Base-by-base conservation (phyloP, 768 basidiomycete species). In the Phaeotremella skinneri region DNA sequence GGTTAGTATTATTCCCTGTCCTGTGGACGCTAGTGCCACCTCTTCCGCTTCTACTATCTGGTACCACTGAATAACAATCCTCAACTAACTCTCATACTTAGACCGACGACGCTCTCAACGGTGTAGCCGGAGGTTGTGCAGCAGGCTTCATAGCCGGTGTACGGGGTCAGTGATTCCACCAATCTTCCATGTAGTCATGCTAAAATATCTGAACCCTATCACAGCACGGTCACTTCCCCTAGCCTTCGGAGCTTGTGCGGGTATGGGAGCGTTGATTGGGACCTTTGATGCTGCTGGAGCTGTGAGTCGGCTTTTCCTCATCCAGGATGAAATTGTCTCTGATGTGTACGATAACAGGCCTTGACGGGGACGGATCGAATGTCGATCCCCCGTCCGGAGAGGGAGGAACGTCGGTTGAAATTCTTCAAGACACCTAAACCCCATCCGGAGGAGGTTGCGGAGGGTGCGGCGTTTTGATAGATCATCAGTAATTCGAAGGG, bases 81-180 rank as follows among this genome's bases (percentile, higher is more conserved):
- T n/a, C n/a, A n/a, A n/a, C 55, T n/a, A n/a, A n/a, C n/a, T n/a
- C n/a, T n/a, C n/a, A n/a, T 13, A 20, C 43, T 13, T 45, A 76
- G 73, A 73, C 73, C 17, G 82, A 90, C 62, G 93, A 97, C 74
- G 81, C 87, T 41, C 69, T 89, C 61, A 96, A 91, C 69, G 87
- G 88, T 49, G 87, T 87, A 47, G 84, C 85, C 52, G 92, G 89
- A 55, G 92, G 88, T 56, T 94, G 91, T 79, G 91, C 91, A 49
- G 91, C 91, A 52, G 92, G 92, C 47, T 91, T 94, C 79, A 79
- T 94, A 62, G 90, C 90, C 29, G 92, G 92, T 53, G 78, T 93
- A 56, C 83, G 89, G 81, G 83, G 90, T 91, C 69, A 39, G 83
- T 78, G 23, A 7, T 1, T 31, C 42, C 34, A 42, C 13, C 14